phyloP scores from a whole-genome alignment of 2,329 filamentous ascomycete species.

The Hortaea sp. region DNA sequence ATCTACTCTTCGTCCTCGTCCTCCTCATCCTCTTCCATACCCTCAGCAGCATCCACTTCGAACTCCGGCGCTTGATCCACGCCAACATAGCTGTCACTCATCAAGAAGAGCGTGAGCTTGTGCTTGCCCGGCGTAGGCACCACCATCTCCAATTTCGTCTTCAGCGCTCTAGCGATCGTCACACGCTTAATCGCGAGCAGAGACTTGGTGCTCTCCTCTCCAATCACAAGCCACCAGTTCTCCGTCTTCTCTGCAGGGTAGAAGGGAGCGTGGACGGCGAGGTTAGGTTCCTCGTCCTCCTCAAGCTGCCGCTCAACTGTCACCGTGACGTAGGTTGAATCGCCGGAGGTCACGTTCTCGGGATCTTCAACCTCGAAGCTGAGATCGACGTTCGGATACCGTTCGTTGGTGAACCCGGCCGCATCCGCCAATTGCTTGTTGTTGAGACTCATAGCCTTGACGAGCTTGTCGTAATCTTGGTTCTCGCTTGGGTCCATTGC shows the following conservation, averaged over 20 bases:
- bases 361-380: slow-evolving; percentile 78
- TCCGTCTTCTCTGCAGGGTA: slow-evolving; percentile 87
- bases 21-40: slow-evolving; percentile 90
- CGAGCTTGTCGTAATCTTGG: slow-evolving; percentile 63
- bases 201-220: slow-evolving; percentile 79
- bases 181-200: slow-evolving; percentile 90
- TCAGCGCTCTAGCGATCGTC: slow-evolving; percentile 69
- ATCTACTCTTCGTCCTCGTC: slow-evolving; percentile 46
- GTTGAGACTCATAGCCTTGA: slow-evolving; percentile 67
- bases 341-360: slow-evolving; percentile 68
- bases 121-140: slow-evolving; percentile 77
- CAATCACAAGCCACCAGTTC: slow-evolving; percentile 97
- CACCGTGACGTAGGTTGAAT: slow-evolving; percentile 72
- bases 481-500: slow-evolving; percentile 96
- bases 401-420: slow-evolving; percentile 90
- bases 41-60: slow-evolving; percentile 73
- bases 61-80: slow-evolving; percentile 94
- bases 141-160: slow-evolving; percentile 76
- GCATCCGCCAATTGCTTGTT: slow-evolving; percentile 77
- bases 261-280: slow-evolving; percentile 87
- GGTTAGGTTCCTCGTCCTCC: slow-evolving; percentile 63
- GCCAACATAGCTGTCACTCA: slow-evolving; percentile 94
- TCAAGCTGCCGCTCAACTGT: slow-evolving; percentile 74
- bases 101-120: slow-evolving; percentile 81
- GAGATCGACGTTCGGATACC: slow-evolving; percentile 90